Conservation (phyloP, 345 rosid species). For the Arabidopsis arenosa region DNA sequence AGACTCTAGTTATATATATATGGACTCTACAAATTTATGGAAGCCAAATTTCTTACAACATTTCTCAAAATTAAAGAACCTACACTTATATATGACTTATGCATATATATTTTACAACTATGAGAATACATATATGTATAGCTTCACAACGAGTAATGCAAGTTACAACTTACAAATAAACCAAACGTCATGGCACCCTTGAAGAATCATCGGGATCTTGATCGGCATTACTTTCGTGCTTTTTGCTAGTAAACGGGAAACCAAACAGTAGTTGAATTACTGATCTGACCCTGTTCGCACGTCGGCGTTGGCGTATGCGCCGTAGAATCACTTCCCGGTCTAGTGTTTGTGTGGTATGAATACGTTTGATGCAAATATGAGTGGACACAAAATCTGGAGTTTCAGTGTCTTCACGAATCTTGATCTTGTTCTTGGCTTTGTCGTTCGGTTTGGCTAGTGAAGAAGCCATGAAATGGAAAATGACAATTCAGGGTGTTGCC, state of each 20-base stretch:
- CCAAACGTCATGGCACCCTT: constrained; percentile 15
- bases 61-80: no score
- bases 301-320: constrained; percentile 36
- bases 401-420: constrained; percentile 20
- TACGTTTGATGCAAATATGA: constrained; percentile 35
- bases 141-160: no score
- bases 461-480: constrained; percentile 31
- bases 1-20: no score
- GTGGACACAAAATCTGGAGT: constrained; percentile 26
- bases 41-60: no score
- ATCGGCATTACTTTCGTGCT: background rate
- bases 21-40: no score
- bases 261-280: constrained; percentile 29
- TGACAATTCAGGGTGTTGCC: background rate
- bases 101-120: no score
- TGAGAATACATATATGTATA: no score
- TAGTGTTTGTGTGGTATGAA: constrained; percentile 34
- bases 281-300: constrained; percentile 34
- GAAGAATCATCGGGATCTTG: constrained; percentile 29
- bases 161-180: constrained; percentile 22
- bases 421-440: constrained; percentile 29
- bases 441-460: constrained; percentile 36
- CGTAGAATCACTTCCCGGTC: constrained; percentile 36
- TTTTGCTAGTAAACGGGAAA: constrained; percentile 23
- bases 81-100: no score